phyloP scores from a whole-genome alignment of 352 stramenopile genomes.

The Globisporangium sylvaticum region DNA sequence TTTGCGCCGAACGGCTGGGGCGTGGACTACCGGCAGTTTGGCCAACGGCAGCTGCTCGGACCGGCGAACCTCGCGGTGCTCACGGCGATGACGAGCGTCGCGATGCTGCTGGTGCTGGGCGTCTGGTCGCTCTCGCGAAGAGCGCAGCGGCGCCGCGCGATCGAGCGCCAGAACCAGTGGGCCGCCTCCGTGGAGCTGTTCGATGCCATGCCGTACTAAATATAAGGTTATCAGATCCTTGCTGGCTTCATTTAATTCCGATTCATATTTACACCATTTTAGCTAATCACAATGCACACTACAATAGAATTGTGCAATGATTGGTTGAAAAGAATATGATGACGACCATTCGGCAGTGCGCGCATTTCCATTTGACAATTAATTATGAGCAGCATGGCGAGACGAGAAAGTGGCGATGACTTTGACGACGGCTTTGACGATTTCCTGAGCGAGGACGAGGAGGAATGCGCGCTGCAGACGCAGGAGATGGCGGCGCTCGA shows the following conservation, averaged over 20 bases:
- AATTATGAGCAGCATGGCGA: neutral
- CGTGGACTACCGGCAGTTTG: constrained; percentile 1
- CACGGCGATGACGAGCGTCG: constrained; percentile 2
- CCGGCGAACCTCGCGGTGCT: constrained; percentile 5
- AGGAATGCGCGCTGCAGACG: constrained; percentile 32
- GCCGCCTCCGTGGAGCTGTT: constrained; percentile 10
- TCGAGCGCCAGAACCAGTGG: constrained; percentile 13
- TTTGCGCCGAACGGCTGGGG: constrained; percentile 4
- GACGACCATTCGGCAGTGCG: neutral
- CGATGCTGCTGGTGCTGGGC: neutral
- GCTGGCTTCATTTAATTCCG: neutral
- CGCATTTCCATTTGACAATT: neutral
- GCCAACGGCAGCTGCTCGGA: constrained; percentile 1
- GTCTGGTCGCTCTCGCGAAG: constrained; percentile 4
- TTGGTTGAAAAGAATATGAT: constrained; percentile 3
- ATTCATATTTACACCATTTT: neutral
- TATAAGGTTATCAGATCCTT: neutral
- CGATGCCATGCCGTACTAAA: constrained; percentile 7
- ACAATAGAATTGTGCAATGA: too few relatives aligned
- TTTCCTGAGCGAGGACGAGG: constrained; percentile 54
- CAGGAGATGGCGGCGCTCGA: constrained; percentile 57
- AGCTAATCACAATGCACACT: too few relatives aligned
- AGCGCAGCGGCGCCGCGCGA: neutral
- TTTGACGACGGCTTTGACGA: constrained; percentile 64
- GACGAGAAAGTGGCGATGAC: neutral